Conservation (phyloP, 345 rosid species). For the Hibiscus mutabilis region DNA sequence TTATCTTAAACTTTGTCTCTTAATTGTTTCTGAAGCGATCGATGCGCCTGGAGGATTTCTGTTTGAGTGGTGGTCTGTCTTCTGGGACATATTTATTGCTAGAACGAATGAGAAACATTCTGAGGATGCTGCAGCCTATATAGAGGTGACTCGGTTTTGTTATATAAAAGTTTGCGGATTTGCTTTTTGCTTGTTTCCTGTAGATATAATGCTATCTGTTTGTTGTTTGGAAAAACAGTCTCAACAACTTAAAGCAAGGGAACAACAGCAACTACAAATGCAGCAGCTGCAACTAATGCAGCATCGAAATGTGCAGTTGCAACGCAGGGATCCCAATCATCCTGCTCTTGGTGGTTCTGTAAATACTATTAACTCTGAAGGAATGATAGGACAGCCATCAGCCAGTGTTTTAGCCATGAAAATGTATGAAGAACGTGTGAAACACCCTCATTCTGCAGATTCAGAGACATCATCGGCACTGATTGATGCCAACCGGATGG, state of each 20-base stretch:
- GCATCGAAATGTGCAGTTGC: conserved; percentile 50
- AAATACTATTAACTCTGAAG: conserved; percentile 43
- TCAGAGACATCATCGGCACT: conserved; percentile 44
- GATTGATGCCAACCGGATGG: conserved; percentile 46
- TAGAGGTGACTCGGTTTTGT: conserved; percentile 39
- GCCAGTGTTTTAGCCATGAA: conserved; percentile 58
- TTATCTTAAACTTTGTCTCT: neutral
- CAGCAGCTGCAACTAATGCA: conserved; percentile 64
- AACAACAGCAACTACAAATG: conserved; percentile 53
- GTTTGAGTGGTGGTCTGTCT: conserved; percentile 79
- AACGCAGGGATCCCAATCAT: conserved; percentile 52
- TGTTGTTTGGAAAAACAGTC: conserved; percentile 24
- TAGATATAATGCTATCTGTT: neutral
- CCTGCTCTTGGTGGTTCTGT: conserved; percentile 38
- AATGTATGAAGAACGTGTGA: conserved; percentile 55
- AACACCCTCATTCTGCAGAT: conserved; percentile 45
- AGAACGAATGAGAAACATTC: conserved; percentile 71
- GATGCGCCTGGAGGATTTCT: conserved; percentile 80
- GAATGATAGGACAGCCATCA: conserved; percentile 52
- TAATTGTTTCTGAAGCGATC: conserved; percentile 37
- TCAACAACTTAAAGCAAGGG: conserved; percentile 51
- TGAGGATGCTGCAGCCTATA: conserved; percentile 58
- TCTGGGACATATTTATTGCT: conserved; percentile 77
- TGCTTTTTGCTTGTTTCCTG: neutral
- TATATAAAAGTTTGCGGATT: neutral